A percentile compares a stretch with the other conserved stretches of the same genome.
Evolutionary conservation across 1,284 basidiomycete species (phyloP).

Genomic region (Cutaneotrichosporon daszewskae): DNA sequence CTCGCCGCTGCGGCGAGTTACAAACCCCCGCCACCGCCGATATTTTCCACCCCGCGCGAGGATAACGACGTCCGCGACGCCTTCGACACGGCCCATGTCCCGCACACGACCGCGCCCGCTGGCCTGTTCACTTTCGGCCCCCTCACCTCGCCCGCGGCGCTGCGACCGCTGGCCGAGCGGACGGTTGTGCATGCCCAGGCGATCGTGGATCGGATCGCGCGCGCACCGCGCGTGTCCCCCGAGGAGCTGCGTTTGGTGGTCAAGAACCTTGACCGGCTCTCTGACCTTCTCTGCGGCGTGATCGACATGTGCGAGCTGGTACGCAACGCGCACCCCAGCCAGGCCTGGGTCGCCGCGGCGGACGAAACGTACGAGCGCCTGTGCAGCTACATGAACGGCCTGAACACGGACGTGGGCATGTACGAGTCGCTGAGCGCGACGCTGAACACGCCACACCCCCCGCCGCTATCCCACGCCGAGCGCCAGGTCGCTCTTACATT

Average conservation of each 20-base stretch:
- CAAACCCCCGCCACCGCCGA: too few species aligned
- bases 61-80: slow-evolving; percentile 11
- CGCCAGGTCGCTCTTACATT: slow-evolving; percentile 83
- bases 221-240: slow-evolving; percentile 23
- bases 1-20: too few species aligned
- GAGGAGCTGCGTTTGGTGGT: slow-evolving; percentile 74
- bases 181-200: slow-evolving; percentile 38
- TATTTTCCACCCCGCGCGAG: too few species aligned
- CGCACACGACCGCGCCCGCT: slow-evolving; percentile 14
- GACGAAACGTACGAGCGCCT: slow-evolving; percentile 84
- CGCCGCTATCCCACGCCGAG: slow-evolving; percentile 43
- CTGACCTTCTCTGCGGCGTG: slow-evolving; percentile 89
- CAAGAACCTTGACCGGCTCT: slow-evolving; percentile 90
- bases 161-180: slow-evolving; percentile 39
- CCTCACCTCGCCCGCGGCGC: slow-evolving; percentile 29
- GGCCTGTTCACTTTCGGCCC: slow-evolving; percentile 43
- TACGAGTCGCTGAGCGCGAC: slow-evolving; percentile 58
- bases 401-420: slow-evolving; percentile 91
- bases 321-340: slow-evolving; percentile 86
- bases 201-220: slow-evolving; percentile 49
- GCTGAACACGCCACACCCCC: slow-evolving; percentile 35
- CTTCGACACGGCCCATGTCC: slow-evolving; percentile 12
- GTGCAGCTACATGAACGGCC: slow-evolving; percentile 94
- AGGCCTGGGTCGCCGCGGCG: slow-evolving; percentile 72
- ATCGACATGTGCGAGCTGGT: slow-evolving; percentile 94